phyloP scores from a whole-genome alignment of 441 rosid species.

The Erodium chrysanthum region DNA sequence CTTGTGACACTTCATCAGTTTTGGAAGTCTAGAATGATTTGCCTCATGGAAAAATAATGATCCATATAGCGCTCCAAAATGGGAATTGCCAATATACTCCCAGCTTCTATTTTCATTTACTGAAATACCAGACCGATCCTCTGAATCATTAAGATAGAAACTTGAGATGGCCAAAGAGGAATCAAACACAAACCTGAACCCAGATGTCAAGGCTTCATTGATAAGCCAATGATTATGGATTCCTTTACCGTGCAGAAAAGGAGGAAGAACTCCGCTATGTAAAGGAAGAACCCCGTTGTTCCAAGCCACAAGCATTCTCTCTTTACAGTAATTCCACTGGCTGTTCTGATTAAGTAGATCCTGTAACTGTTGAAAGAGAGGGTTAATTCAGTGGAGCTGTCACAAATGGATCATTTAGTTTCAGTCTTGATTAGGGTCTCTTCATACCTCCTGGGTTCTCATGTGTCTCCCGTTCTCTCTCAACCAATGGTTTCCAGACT shows the following conservation, averaged over 20 bases:
- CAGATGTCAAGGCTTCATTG: constrained; percentile 54
- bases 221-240: constrained; percentile 58
- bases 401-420: constrained; percentile 19
- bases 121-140: constrained; percentile 18
- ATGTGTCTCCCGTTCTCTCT: constrained; percentile 37
- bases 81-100: constrained; percentile 68
- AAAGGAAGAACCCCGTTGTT: constrained; percentile 46
- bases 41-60: constrained; percentile 38
- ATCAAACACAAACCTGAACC: constrained; percentile 63
- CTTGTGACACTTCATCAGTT: constrained; percentile 38
- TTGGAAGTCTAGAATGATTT: constrained; percentile 21
- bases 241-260: constrained; percentile 68
- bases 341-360: constrained; percentile 34
- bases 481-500: constrained; percentile 47
- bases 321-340: constrained; percentile 34
- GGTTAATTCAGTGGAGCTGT: constrained; percentile 26
- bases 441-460: constrained; percentile 54
- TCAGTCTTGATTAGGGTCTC: constrained; percentile 18
- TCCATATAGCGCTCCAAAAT: constrained; percentile 59
- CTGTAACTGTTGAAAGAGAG: constrained; percentile 51
- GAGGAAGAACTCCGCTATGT: constrained; percentile 71
- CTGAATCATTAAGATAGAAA: constrained; percentile 27
- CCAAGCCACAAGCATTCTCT: constrained; percentile 70
- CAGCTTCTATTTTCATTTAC: constrained; percentile 40
- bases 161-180: constrained; percentile 61